Evolutionary conservation across 2,329 filamentous ascomycete species (phyloP), one percentile per base, ranked within the genome.

Genomic region (Diaporthe vaccinii): DNA sequence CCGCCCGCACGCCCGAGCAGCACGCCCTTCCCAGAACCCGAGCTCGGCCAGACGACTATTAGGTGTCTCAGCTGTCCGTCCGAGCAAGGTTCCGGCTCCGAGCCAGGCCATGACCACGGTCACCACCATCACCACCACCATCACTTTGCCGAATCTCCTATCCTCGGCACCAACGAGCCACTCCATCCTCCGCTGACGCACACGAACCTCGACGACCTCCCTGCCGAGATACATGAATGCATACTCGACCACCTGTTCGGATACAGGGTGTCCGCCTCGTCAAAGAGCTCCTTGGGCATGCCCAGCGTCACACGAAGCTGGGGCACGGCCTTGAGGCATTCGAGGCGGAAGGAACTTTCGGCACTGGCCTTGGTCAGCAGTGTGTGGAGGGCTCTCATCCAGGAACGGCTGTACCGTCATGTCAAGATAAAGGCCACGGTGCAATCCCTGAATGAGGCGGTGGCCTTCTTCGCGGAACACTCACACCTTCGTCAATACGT

Each of bases 381-480:
- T 5, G 83, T 89, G n/a, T 95, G 93, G 93, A 89, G 92, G 67
- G 84, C 87, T 49, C 80, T 95, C 74, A 90, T 95, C 28, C 93
- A 95, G 81, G 89, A 93, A 80, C 88, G 93, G 51, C 88, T 95
- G 3, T 95, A 94, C 83, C 89, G 93, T 57, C 93, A 94, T 81
- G 90, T 95, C 84, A 94, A 95, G 83, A 86, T 95, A 78, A 93
- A 94, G 84, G 93, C 92, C 0, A 94, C 92, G 0, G 85, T 89
- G 51, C 87, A 89, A n/a, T 92, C 89, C 22, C 84, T 94, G 55
- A 84, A 89, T 57, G 87, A 91, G 65, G 90, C 92, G 9, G 86
- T 89, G 77, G 77, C 84, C 46, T 94, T 93, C 86, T 93, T 95
- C 78, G 82, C 84, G 22, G 78, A 83, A 14, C 88, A 91, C 75